phyloP scores from a whole-genome alignment of 202 grass and related monocot species.

The Elaeis oleifera region DNA sequence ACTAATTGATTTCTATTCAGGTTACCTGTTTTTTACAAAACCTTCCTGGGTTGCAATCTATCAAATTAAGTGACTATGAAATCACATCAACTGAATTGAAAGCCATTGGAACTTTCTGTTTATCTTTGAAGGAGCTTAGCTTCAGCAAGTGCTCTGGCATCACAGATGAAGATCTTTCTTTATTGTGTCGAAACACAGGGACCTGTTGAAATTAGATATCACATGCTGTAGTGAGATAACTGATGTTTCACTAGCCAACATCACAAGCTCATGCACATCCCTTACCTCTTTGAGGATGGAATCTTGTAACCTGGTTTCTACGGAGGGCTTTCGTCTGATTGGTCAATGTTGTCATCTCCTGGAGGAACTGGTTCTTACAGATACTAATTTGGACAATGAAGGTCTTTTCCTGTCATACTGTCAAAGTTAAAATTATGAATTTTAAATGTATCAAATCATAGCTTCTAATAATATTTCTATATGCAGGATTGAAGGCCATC shows the following conservation, averaged over 20 bases:
- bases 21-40: conserved; percentile 41
- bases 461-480: too few relatives aligned
- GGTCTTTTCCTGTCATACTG: conserved; percentile 29
- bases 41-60: conserved; percentile 32
- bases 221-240: too few relatives aligned
- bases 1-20: conserved; percentile 28
- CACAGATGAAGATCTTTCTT: conserved; percentile 60
- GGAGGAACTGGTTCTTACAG: conserved; percentile 73
- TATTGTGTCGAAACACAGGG: conserved; percentile 48
- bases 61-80: conserved; percentile 68
- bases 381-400: conserved; percentile 83
- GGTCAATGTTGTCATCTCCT: conserved; percentile 45
- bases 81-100: conserved; percentile 46
- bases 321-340: conserved; percentile 50
- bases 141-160: conserved; percentile 76
- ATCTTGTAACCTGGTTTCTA: conserved; percentile 58
- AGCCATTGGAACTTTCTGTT: conserved; percentile 48
- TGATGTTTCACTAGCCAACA: too few relatives aligned
- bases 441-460: neutral
- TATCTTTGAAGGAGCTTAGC: conserved; percentile 56
- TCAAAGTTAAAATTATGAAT: neutral
- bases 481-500: too few relatives aligned
- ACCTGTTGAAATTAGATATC: conserved; percentile 41
- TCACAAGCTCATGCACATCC: conserved; percentile 1
- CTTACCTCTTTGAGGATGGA: conserved; percentile 81